Evolutionary conservation across 768 basidiomycete species (phyloP), one percentile per base, ranked within the genome.

Genomic region (Russula ochroleuca): DNA sequence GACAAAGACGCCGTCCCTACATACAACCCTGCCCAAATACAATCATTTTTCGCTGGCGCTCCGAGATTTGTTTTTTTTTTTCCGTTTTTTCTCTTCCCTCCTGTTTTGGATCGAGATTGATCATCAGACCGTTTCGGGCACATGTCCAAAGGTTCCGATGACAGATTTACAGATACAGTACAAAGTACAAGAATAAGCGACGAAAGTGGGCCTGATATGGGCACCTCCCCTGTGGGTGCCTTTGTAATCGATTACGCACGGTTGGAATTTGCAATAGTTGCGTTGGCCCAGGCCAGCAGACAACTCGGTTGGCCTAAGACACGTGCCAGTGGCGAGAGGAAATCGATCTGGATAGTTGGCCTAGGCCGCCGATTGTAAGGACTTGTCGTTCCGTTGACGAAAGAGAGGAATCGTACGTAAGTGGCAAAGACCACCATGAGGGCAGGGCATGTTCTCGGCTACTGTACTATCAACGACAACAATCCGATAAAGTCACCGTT

Each of bases 131-230:
- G n/a, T 47, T 47, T 21, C 9, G 9, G 45, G 45, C 19, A 47
- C n/a, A 47, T 6, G 21, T 47, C n/a, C 21, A 21, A 21, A 47
- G 45, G 45, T 1, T 23, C 45, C 21, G 45, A 47, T 47, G 45
- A 47, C n/a, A 47, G 45, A 47, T 47, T 47, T 47, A 47, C 45
- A 47, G 45, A 47, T 47, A 47, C 45, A 47, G 45, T 47, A 47
- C 45, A 47, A 47, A 47, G 45, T 47, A 21, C n/a, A n/a, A 21
- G 45, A 47, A 47, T 47, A 47, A 2, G 45, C 45, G 45, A 47
- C 45, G n/a, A 47, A 47, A 47, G 45, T 47, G 45, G 21, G 5
- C 45, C 45, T 13, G 45, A 47, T 47, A 5, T 47, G 21, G 45
- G n/a, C n/a, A 47, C 43, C 10, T 10, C n/a, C 45, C 45, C 45